Evolutionary conservation across 2,329 filamentous ascomycete genomes (phyloP).

Genomic region (Ceratocystis cubensis): DNA sequence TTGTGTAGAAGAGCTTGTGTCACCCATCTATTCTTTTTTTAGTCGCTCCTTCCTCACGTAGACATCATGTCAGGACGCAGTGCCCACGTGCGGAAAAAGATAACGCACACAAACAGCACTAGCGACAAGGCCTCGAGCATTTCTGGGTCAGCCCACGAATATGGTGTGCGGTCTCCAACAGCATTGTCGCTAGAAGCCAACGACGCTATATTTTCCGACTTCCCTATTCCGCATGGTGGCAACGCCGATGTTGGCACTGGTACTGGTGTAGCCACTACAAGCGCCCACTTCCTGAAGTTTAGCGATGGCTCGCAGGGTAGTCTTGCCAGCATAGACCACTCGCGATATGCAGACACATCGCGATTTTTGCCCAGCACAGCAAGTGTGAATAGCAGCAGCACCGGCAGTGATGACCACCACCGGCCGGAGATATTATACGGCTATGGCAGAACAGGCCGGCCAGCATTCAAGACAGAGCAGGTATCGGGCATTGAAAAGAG

Average conservation of each 20-base stretch:
- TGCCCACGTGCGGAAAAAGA: conserved; percentile 47
- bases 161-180: conserved; percentile 30
- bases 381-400: conserved; percentile 1
- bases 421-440: conserved; percentile 29
- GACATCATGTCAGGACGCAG: conserved; percentile 44
- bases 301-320: conserved; percentile 29
- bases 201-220: conserved; percentile 30
- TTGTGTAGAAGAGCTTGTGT: neutral
- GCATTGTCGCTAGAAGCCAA: conserved; percentile 32
- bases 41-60: neutral
- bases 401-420: conserved; percentile 9
- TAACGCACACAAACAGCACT: conserved; percentile 35
- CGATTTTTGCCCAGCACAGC: conserved; percentile 14
- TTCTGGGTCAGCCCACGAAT: conserved; percentile 21
- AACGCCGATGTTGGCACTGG: conserved; percentile 13
- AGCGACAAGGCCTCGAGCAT: conserved; percentile 24
- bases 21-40: neutral
- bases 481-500: conserved; percentile 44
- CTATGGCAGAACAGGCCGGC: conserved; percentile 33
- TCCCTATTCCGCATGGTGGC: conserved; percentile 29
- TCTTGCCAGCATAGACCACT: conserved; percentile 26
- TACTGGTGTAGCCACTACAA: conserved; percentile 34
- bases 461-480: conserved; percentile 37
- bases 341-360: neutral
- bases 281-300: conserved; percentile 36